Evolutionary conservation across 208 protist species (phyloP).

Genomic region (Trichomonas vaginalis): DNA sequence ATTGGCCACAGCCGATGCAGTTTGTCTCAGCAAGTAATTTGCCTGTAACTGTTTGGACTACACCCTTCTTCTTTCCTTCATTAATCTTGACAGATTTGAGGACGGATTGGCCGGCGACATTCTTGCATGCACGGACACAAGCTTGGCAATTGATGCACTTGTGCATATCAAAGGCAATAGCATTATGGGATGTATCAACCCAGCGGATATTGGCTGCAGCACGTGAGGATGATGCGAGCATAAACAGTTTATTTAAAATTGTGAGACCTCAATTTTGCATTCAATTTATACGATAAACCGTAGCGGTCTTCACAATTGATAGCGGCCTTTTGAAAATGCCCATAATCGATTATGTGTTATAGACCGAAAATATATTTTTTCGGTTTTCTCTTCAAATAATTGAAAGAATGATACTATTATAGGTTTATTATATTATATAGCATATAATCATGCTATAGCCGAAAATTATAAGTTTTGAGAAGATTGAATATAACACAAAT

Average conservation of each 20-base stretch:
- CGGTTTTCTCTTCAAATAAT: no score
- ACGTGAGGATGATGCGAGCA: neutral
- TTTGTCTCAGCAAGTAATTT: slow-evolving; percentile 9
- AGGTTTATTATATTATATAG: no score
- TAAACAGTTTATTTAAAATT: neutral
- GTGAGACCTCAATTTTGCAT: neutral
- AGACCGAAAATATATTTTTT: no score
- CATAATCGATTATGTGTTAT: no score
- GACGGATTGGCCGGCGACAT: neutral
- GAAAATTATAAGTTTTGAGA: no score
- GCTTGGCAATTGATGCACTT: slow-evolving; percentile 33
- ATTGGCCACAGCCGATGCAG: slow-evolving; percentile 47
- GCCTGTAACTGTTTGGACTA: neutral
- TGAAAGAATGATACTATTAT: no score
- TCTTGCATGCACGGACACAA: slow-evolving; percentile 33
- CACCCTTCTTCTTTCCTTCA: neutral
- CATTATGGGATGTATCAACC: neutral
- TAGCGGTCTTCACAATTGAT: no score
- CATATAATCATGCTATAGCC: no score
- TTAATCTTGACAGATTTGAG: neutral
- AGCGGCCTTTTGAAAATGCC: no score
- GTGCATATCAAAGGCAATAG: slow-evolving; percentile 25
- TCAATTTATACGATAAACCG: neutral
- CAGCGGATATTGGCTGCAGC: neutral
- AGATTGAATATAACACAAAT: no score